Base-by-base conservation (phyloP, 768 basidiomycete species). In the Boletales sp. region DNA sequence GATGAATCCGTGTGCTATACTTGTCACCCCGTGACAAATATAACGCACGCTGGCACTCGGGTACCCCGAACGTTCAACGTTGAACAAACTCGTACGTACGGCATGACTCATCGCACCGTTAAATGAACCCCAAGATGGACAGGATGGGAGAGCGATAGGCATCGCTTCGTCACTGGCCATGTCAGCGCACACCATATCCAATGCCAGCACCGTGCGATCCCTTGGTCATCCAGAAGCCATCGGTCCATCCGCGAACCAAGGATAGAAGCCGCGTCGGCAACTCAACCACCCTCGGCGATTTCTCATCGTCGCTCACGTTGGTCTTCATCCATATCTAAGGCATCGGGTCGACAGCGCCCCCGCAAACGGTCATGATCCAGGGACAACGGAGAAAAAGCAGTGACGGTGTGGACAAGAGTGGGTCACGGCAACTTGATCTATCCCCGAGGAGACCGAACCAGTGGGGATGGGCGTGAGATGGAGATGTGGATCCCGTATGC, bases 221-320 rank as follows among this genome's bases (percentile, higher is more conserved):
- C 15, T 13, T 12, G 15, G 34, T 34, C 11, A 15, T 15, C 15
- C 15, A 34, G 17, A 7, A 25, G 39, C 38, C 37, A 14, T 41
- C 18, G 12, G 39, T 15, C 31, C 10, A 32, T 64, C 61, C 62
- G 62, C 50, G 52, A 61, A 64, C 48, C 50, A 54, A 58, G 61
- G 61, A 50, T 8, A 35, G 46, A 54, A 34, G 10, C 3, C 28
- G 35, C 25, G 25, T 28, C 25, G 25, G 25, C 25, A 28, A 28
- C 25, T 28, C 25, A 28, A 28, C 25, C 25, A 28, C 5, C 25
- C 5, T 6, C 25, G 6, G 25, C 6, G 25, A 6, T 6, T 28
- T 28, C 25, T 28, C 25, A 28, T 28, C 25, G 25, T 28, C 6
- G 25, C 7, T 28, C 6, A 28, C 25, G 15, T 12, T 15, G 4